Base-by-base conservation (phyloP, 768 basidiomycete genomes). In the Asterophora parasitica region DNA sequence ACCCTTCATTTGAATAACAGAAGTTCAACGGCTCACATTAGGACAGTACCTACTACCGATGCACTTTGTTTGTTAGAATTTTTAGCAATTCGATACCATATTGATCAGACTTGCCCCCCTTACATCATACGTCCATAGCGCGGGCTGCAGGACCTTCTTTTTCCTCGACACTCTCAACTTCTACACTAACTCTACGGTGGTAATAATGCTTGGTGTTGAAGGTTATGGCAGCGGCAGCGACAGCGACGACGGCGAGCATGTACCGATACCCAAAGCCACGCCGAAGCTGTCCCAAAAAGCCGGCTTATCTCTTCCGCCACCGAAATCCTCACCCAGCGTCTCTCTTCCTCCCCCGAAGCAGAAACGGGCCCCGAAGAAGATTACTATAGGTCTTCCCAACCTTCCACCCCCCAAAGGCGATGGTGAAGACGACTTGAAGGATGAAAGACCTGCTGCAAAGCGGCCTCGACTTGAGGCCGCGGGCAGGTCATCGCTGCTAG, bases 171-270 rank as follows among this genome's bases (percentile, higher is more conserved):
- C 6, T 23, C 20, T 32, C 27, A n/a, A 39, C 32, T 26, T 26
- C 44, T 16, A 9, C 12, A 42, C 26, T 15, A 17, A 36, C 43
- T n/a, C n/a, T n/a, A n/a, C n/a, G n/a, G n/a, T n/a, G n/a, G n/a
- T n/a, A 20, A 23, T 31, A 41, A 89, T 88, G 85, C 77, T 89
- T 52, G 85, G 84, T 27, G 73, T 90, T 49, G 86, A 85, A 58
- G 79, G 74, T 71, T 89, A 90, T 57, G 85, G 85, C 53, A 90
- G 87, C 65, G 85, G 75, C 67, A 76, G 65, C 57, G 81, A 85
- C 54, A 76, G 70, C 58, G 82, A 79, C 58, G 82, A 79, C 48
- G 67, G 70, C 49, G 77, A 78, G 48, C 49, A 47, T 5, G 15
- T 50, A 7, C 17, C 54, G 8, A 32, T 46, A 27, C 45, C 16